These are phyloP conservation scores for Venturia oleaginea DNA, from an alignment of 2,329 filamentous ascomycete species.

Conservation along the genomic window DNA sequence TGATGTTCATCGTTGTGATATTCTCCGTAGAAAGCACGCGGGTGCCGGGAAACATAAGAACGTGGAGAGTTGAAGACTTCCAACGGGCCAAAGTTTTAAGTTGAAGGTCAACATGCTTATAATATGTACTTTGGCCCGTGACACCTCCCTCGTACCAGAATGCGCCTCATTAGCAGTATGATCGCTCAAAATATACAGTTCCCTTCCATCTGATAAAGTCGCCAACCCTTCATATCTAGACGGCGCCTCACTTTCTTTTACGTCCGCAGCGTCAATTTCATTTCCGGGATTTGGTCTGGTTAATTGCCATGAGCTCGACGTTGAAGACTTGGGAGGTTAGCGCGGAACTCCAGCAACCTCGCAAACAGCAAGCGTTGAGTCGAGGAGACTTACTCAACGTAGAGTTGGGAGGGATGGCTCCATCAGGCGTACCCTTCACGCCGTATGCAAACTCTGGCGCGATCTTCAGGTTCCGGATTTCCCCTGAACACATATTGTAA, in stretches of 20 bases:
- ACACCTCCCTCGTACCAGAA: background rate
- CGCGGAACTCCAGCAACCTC: background rate
- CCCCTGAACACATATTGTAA: constrained; percentile 88
- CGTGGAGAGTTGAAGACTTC: background rate
- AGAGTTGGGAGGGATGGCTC: constrained; percentile 65
- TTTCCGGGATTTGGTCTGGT: background rate
- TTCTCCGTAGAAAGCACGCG: background rate
- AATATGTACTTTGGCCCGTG: background rate
- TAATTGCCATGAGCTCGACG: constrained; percentile 80
- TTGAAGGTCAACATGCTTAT: background rate
- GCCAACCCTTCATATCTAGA: background rate
- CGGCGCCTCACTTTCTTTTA: background rate
- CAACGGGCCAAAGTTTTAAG: background rate
- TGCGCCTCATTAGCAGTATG: background rate
- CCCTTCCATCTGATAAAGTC: background rate
- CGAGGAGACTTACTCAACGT: constrained; percentile 55
- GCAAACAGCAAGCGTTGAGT: constrained; percentile 6
- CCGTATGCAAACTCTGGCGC: constrained; percentile 84
- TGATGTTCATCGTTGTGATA: background rate
- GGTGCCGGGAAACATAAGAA: background rate
- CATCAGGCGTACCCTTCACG: constrained; percentile 48
- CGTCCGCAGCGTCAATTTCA: background rate
- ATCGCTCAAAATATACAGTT: background rate
- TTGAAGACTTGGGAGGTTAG: constrained; percentile 54
- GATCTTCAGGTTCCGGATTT: constrained; percentile 80